Base-by-base conservation (phyloP, 2,329 filamentous ascomycete genomes). In the Zasmidium angulare region DNA sequence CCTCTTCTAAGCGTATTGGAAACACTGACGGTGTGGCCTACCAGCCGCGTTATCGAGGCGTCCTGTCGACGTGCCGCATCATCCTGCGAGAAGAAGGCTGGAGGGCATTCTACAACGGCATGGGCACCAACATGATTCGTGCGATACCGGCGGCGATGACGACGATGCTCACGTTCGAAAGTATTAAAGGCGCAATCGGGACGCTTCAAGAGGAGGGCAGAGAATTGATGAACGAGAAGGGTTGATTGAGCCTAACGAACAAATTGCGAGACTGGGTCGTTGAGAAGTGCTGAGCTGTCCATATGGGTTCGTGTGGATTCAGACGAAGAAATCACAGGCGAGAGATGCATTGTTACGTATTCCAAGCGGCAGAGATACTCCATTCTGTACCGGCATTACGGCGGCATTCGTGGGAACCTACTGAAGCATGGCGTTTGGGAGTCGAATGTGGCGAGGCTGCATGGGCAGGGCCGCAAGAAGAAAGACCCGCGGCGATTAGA, bases 131-230 rank as follows among this genome's bases (percentile, higher is more conserved):
- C 77, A 90, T 99, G 86, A 91, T 98, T 81, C 86, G 95, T 58
- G 95, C 95, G 7, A 89, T 99, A 12, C 95, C 95, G 29, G 92
- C 95, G 21, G 93, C 95, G 20, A 96, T 96, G 70, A 96, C 96
- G 23, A 99, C 95, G 2, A 96, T 99, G 89, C 82, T 98, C 72
- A 98, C 93, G 12, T 99, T 96, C 72, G 95, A 99, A 77, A 95
- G 89, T 66, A 74, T 89, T 59, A 81, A 82, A 65, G 82, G 82
- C 60, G 72, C 78, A 17, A 79, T 86, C 56, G 78, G 79, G 53
- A 77, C 76, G 56, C 65, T 85, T 56, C 84, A 86, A 68, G 77
- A 79, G 59, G 82, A 85, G 69, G 84, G 82, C 11, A 64, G 53
- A 46, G 68, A 66, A 54, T 53, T 73, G 31, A 50, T 58, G 60